These are phyloP conservation scores for Venturia nashicola DNA, from an alignment of 2,329 filamentous ascomycete genomes.

Conservation along the genomic window DNA sequence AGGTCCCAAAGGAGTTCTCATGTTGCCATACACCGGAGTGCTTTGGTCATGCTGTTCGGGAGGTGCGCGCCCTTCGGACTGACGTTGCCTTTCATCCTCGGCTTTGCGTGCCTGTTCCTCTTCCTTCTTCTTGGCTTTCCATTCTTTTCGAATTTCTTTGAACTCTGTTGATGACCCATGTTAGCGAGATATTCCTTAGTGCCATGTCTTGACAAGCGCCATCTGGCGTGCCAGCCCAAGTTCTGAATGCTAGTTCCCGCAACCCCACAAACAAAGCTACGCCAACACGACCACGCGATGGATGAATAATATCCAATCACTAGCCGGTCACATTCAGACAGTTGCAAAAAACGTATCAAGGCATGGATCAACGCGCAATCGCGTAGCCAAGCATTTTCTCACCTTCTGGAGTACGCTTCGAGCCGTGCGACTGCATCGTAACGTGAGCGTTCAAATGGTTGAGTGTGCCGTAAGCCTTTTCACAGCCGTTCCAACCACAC, in stretches of 20 bases:
- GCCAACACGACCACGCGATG: constrained; percentile 38
- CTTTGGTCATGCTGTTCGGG: constrained; percentile 36
- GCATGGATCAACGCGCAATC: not conserved
- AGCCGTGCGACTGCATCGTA: constrained; percentile 94
- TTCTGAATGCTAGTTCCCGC: not conserved
- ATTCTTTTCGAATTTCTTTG: constrained; percentile 97
- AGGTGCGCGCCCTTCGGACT: constrained; percentile 44
- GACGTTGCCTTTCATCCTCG: constrained; percentile 72
- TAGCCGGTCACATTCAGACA: constrained; percentile 16
- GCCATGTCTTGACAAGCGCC: not conserved
- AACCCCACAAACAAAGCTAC: not conserved
- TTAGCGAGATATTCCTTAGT: not conserved
- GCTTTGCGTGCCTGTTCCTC: constrained; percentile 83
- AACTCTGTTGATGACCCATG: constrained; percentile 54
- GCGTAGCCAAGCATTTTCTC: constrained; percentile 28
- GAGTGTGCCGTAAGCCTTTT: constrained; percentile 95
- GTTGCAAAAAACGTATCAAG: not conserved
- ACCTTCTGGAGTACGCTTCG: constrained; percentile 96
- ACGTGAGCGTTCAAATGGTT: constrained; percentile 98
- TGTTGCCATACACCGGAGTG: constrained; percentile 30
- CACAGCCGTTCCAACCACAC: constrained; percentile 95
- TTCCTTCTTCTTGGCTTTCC: constrained; percentile 99
- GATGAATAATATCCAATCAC: constrained; percentile 32
- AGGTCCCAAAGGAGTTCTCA: constrained; percentile 32
- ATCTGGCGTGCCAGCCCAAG: not conserved